Percentiles rank a stretch among this genome's conserved stretches.
Conservation (phyloP, 306 rosid species). For the Castanea mollissima region DNA sequence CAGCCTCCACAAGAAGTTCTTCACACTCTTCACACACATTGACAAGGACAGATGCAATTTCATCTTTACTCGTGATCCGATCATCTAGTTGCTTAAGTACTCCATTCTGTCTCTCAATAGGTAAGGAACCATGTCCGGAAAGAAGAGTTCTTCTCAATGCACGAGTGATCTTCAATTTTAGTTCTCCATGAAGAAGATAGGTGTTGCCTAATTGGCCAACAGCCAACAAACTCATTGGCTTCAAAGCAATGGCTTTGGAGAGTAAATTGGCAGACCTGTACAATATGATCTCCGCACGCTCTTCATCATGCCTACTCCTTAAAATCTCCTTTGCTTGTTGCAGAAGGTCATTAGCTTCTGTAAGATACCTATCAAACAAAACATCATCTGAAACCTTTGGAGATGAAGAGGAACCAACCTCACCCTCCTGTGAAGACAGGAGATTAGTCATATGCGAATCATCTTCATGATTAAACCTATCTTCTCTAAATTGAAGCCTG, state of each 20-base stretch:
- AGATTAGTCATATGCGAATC: conserved; percentile 28
- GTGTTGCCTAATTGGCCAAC: conserved; percentile 88
- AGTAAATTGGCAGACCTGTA: conserved; percentile 68
- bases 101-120: conserved; percentile 47
- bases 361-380: conserved; percentile 64
- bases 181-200: conserved; percentile 95
- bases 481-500: conserved; percentile 35
- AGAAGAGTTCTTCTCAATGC: conserved; percentile 78
- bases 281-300: conserved; percentile 68
- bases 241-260: conserved; percentile 72
- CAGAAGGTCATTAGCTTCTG: conserved; percentile 71
- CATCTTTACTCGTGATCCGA: conserved; percentile 49
- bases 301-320: conserved; percentile 48
- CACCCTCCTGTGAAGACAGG: conserved; percentile 39
- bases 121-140: conserved; percentile 38
- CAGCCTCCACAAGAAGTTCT: conserved; percentile 85
- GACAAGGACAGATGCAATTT: conserved; percentile 59
- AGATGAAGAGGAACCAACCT: conserved; percentile 44
- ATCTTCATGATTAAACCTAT: conserved; percentile 22
- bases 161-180: conserved; percentile 77
- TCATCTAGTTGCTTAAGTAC: conserved; percentile 41
- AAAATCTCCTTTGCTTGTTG: conserved; percentile 71
- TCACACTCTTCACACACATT: conserved; percentile 88
- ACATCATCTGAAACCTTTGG: conserved; percentile 62
- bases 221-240: conserved; percentile 93